Evolutionary conservation across 768 basidiomycete species (phyloP).

Genomic region (Leucogyrophana mollusca): DNA sequence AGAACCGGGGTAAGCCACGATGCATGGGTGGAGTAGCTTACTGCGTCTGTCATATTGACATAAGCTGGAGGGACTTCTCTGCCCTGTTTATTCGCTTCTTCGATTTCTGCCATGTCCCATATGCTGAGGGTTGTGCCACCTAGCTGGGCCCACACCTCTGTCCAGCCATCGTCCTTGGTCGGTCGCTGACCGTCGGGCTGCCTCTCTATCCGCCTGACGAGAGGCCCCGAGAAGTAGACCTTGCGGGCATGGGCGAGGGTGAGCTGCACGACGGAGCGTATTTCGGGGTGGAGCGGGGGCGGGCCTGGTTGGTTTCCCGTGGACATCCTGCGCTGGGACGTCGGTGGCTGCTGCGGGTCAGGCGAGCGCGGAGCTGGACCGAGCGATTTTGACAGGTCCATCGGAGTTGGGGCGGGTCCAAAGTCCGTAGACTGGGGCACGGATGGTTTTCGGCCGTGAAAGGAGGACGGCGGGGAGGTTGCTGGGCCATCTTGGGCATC

Average conservation of each 20-base stretch:
- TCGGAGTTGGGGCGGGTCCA: constrained; percentile 23
- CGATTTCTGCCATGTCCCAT: constrained; percentile 89
- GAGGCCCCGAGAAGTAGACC: constrained; percentile 83
- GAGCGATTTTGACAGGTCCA: constrained; percentile 32
- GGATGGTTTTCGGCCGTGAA: constrained; percentile 8
- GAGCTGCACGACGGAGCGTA: constrained; percentile 74
- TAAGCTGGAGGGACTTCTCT: constrained; percentile 85
- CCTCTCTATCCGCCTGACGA: constrained; percentile 75
- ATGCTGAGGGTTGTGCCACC: constrained; percentile 87
- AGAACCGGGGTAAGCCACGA: constrained; percentile 8
- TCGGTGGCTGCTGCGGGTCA: constrained; percentile 19
- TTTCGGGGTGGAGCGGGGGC: constrained; percentile 71
- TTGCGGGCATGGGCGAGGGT: constrained; percentile 79
- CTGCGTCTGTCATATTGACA: constrained; percentile 85
- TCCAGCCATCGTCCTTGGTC: constrained; percentile 75
- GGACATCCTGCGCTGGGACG: constrained; percentile 17
- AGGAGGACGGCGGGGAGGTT: constrained; percentile 10
- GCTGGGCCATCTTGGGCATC: constrained; percentile 17
- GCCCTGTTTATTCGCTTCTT: constrained; percentile 78
- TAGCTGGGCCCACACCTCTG: constrained; percentile 86
- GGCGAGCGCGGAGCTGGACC: constrained; percentile 24
- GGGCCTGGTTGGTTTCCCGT: constrained; percentile 17
- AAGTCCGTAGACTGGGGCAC: constrained; percentile 14
- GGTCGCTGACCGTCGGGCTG: constrained; percentile 72
- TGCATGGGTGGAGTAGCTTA: constrained; percentile 44